A percentile compares a stretch with the other conserved stretches of the same genome.
These are phyloP conservation scores for Pseudopediastrum boryanum DNA, from an alignment of 139 green algal genomes.

Conservation along the genomic window DNA sequence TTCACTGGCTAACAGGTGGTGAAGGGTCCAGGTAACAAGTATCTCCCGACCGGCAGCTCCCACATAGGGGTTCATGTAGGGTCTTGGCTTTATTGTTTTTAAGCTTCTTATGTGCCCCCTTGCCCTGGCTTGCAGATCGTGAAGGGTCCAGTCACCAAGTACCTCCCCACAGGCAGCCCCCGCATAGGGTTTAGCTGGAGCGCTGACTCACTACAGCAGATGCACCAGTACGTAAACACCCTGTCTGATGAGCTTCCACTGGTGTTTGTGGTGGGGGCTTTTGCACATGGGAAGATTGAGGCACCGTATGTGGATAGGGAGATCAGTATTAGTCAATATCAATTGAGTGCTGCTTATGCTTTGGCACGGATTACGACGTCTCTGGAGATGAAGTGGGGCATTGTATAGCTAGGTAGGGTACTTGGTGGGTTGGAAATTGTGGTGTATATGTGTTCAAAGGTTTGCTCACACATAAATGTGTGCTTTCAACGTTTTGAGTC, in stretches of 20 bases:
- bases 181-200: conserved; percentile 86
- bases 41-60: no score
- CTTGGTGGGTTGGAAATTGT: no score
- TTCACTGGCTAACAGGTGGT: no score
- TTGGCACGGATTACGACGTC: conserved; percentile 87
- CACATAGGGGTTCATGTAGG: no score
- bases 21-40: no score
- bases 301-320: conserved; percentile 83
- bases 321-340: conserved; percentile 90
- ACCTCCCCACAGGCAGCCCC: conserved; percentile 72
- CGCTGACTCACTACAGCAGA: conserved; percentile 59
- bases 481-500: no score
- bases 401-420: no score
- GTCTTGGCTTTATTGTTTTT: no score
- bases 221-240: conserved; percentile 57
- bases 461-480: no score
- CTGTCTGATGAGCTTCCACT: conserved; percentile 56
- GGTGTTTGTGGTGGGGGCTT: conserved; percentile 92
- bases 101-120: no score
- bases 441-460: no score
- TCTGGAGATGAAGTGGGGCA: conserved; percentile 88
- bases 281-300: conserved; percentile 93
- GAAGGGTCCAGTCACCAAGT: conserved; percentile 88
- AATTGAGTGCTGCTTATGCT: conserved; percentile 89
- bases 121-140: conserved; percentile 67